Conservation (phyloP, 2,329 filamentous ascomycete species). For the Teratosphaeria zuluensis region DNA sequence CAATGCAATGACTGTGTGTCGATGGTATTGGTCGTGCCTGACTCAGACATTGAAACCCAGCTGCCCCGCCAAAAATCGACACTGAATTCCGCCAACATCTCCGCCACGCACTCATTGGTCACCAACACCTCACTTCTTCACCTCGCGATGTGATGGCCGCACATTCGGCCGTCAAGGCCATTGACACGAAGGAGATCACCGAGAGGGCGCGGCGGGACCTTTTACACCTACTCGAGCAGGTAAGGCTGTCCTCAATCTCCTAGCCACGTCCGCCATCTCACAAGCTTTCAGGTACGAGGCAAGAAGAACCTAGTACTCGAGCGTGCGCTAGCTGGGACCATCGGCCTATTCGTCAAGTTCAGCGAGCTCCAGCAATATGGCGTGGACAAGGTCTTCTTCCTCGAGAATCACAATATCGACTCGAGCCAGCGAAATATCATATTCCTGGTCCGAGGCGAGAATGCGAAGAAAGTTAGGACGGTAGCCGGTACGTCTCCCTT, state of each 20-base stretch:
- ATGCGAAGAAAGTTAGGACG: constrained; percentile 67
- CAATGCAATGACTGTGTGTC: background rate
- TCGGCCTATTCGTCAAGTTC: constrained; percentile 89
- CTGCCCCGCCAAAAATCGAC: background rate
- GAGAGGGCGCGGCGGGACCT: constrained; percentile 81
- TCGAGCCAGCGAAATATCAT: constrained; percentile 90
- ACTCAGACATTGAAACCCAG: background rate
- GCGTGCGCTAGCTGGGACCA: constrained; percentile 75
- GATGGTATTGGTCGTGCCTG: background rate
- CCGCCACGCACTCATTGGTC: background rate
- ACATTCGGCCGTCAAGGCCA: constrained; percentile 49
- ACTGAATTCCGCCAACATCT: background rate
- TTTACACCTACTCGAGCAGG: constrained; percentile 82
- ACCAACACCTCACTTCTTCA: background rate
- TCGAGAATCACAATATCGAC: constrained; percentile 93
- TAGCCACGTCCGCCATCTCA: constrained; percentile 7
- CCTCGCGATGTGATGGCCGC: constrained; percentile 23
- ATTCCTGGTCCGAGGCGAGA: constrained; percentile 86
- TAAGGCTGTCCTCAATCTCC: constrained; percentile 48
- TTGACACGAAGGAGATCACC: constrained; percentile 66
- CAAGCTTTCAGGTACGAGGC: constrained; percentile 64
- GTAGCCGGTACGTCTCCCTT: constrained; percentile 63
- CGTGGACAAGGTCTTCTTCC: constrained; percentile 92
- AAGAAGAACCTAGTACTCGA: constrained; percentile 98
- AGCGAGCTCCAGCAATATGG: constrained; percentile 94